Evolutionary conservation across 352 stramenopile species (phyloP), one percentile per base, ranked within the genome.

Genomic region (Saprolegnia parasitica): DNA sequence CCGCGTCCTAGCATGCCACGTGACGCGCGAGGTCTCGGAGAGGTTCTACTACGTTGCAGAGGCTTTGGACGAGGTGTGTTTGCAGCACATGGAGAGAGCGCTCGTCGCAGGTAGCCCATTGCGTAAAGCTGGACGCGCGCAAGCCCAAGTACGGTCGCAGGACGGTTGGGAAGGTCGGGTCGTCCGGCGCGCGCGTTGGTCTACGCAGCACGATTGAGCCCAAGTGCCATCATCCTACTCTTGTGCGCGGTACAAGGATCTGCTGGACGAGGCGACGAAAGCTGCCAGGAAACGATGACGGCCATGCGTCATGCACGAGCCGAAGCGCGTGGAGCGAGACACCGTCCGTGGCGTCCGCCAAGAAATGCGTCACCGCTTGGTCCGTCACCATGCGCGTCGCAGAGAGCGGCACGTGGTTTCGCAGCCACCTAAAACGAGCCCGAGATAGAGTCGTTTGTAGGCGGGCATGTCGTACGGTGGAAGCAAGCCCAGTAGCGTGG

Each of bases 101-200:
- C 18, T 15, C 18, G 18, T 49, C 42, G 42, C 42, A 49, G 42
- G 13, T 15, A 15, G 42, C 42, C 42, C 42, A 49, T 8, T n/a
- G 18, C 42, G 11, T n/a, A n/a, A n/a, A n/a, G 11, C 13, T 20
- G 16, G 58, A 37, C 40, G 54, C 18, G 42, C 58, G 58, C 58
- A 67, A 23, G 20, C 37, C 58, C 37, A 67, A 55, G 40, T 55
- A 35, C 13, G 58, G 58, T 15, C 58, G 40, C 40, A 67, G 42
- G 20, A 55, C 54, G 4, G 32, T 10, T 9, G 54, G 42, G 3
- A 49, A n/a, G 1, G 42, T n/a, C 18, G 42, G 13, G 42, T 49
- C 42, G 13, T 15, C 18, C 3, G 42, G 42, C 42, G 13, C 13
- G 13, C 8, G 42, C 18, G 42, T 49, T 49, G 42, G 42, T n/a